Evolutionary conservation across 2,329 filamentous ascomycete species (phyloP), one percentile per base, ranked within the genome.

Genomic region (Amauroascus verrucosus): DNA sequence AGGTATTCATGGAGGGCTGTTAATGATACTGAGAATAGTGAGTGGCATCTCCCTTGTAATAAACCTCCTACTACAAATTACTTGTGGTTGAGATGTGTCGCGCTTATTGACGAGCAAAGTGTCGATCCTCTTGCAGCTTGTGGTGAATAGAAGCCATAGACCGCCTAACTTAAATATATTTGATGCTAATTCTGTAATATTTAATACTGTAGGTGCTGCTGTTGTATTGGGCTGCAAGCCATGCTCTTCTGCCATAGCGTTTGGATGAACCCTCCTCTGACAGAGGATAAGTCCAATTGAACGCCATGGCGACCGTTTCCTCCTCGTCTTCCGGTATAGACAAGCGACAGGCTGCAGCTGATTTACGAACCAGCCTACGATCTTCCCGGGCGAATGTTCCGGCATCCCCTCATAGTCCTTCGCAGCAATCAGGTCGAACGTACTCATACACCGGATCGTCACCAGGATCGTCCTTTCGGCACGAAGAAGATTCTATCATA

Each of bases 401-500:
- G 28, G 14, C 44, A 60, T 76, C 74, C 54, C 83, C 84, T 47
- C 80, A 81, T 59, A 87, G n/a, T n/a, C n/a, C 85, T 7, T 83
- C 78, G 35, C 73, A 66, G 51, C 60, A 65, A 37, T 72, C 66
- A 51, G 81, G 53, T 66, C 77, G 59, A 72, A 79, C 57, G 66
- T 73, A 63, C 69, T 80, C 59, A 32, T 72, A 67, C 56, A 76
- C 76, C 18, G 73, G 76, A 49, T 80, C 77, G 28, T 83, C 81
- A 4, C 78, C 80, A 1, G 73, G 77, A 44, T 73, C 73, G 30
- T 74, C 73, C 22, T 81, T 78, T 57, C 79, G 81, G 47, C 77
- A 81, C 54, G 89, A 95, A 62, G 93, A 98, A 63, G 93, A 96
- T 60, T 76, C 84, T 6, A 70, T 95, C 4, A 78, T 98, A 40